Evolutionary conservation across 1,284 basidiomycete species (phyloP).

Genomic region (Phellinidium pouzarii): DNA sequence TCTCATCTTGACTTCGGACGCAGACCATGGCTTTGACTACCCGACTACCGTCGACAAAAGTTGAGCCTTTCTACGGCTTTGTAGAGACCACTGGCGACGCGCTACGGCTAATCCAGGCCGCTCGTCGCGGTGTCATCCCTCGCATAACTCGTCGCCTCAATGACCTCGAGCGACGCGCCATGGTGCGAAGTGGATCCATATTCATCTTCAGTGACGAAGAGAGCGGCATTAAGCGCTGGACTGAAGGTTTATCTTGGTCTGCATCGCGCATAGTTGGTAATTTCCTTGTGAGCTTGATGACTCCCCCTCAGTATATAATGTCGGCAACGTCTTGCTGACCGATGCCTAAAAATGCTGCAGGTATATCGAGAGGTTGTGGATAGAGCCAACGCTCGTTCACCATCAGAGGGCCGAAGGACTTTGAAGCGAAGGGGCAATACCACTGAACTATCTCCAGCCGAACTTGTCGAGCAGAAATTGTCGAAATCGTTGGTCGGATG

Average conservation of each 20-base stretch:
- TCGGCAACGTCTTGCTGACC: not conserved
- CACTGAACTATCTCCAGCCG: conserved; percentile 15
- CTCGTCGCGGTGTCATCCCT: conserved; percentile 63
- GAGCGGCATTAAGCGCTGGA: conserved; percentile 81
- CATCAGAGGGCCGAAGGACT: conserved; percentile 14
- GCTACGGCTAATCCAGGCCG: conserved; percentile 72
- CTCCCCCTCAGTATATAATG: not conserved
- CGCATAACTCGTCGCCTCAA: conserved; percentile 73
- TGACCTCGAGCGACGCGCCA: conserved; percentile 63
- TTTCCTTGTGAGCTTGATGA: conserved; percentile 53
- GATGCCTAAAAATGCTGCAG: conserved; percentile 28
- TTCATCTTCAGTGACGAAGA: conserved; percentile 81
- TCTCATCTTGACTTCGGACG: conserved; percentile 4
- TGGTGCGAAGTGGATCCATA: conserved; percentile 74
- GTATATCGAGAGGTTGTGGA: conserved; percentile 72
- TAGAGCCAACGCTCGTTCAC: conserved; percentile 42
- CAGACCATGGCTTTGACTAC: conserved; percentile 42
- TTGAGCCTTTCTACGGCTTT: conserved; percentile 58
- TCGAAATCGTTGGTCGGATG: conserved; percentile 31
- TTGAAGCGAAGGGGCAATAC: conserved; percentile 14
- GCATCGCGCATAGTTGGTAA: conserved; percentile 78
- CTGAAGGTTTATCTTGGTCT: conserved; percentile 76
- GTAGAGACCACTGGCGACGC: conserved; percentile 76
- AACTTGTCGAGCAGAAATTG: conserved; percentile 22
- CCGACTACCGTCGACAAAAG: conserved; percentile 36